Evolutionary conservation across 805 yeast species (phyloP).

Genomic region (Sugiyamaella valdiviana): DNA sequence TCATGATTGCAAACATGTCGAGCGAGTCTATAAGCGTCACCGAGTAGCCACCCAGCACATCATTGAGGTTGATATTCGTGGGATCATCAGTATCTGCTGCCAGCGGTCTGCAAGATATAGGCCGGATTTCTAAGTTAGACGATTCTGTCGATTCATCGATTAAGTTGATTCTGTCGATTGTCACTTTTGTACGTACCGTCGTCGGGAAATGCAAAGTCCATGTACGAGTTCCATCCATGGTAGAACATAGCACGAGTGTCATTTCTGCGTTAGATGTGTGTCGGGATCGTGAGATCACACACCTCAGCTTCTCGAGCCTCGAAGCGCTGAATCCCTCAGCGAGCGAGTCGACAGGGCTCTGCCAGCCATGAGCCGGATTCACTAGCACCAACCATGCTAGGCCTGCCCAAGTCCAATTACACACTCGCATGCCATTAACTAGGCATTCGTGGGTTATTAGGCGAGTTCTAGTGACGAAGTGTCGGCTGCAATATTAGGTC

Average conservation of each 20-base stretch:
- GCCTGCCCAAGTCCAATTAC: too few species aligned
- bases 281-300: too few species aligned
- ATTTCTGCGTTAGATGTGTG: slow-evolving; percentile 13
- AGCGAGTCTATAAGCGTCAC: slow-evolving; percentile 72
- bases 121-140: slow-evolving; percentile 63
- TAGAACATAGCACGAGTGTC: slow-evolving; percentile 55
- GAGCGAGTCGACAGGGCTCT: background rate
- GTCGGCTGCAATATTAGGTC: too few species aligned
- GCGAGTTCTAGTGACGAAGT: too few species aligned
- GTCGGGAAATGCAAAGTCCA: slow-evolving; percentile 64
- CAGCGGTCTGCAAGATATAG: slow-evolving; percentile 50
- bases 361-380: background rate
- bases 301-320: slow-evolving; percentile 6
- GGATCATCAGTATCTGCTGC: slow-evolving; percentile 62
- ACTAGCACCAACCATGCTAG: background rate
- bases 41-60: slow-evolving; percentile 78
- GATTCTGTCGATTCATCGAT: too few species aligned
- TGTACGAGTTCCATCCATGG: slow-evolving; percentile 70
- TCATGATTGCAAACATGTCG: slow-evolving; percentile 71
- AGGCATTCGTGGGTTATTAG: too few species aligned
- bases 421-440: too few species aligned
- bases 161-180: too few species aligned
- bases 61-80: slow-evolving; percentile 59
- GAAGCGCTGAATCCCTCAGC: slow-evolving; percentile 1
- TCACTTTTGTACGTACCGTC: slow-evolving; percentile 47